Evolutionary conservation across 2,329 filamentous ascomycete genomes (phyloP), one percentile per base, ranked within the genome.

Genomic region (Mycocentrospora acerina): DNA sequence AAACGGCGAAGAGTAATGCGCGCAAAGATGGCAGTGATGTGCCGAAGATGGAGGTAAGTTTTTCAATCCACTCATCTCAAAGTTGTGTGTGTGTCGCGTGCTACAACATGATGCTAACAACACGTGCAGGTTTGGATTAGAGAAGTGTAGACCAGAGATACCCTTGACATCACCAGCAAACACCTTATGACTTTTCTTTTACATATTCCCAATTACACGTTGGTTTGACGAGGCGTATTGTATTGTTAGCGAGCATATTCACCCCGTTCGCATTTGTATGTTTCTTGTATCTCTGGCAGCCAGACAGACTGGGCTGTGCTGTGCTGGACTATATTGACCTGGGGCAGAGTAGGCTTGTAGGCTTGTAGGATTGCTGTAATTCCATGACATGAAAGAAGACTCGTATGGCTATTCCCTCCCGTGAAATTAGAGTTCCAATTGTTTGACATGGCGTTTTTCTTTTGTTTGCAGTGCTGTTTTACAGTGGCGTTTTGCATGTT

Each of bases 11-110:
- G 66, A 78, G 79, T 33, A 71, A 74, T 42, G 90, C 86, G 32
- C 81, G 76, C 69, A 86, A 80, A 66, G 85, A 91, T 62, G 80
- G 83, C 56, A 76, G 78, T 47, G 90, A 95, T 48, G 86, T 90
- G 74, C 90, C 88, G 35, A 96, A 95, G 78, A 83, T 96, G 82
- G 93, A 97, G 81, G 89, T 96, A 68, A 79, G 87, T 66, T 32
- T 26, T n/a, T n/a, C n/a, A n/a, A n/a, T n/a, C 39, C 28, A 15
- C 34, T 10, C 24, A 29, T 10, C n/a, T n/a, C n/a, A n/a, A n/a
- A n/a, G n/a, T n/a, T n/a, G n/a, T n/a, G n/a, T n/a, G n/a, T n/a
- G n/a, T n/a, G n/a, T n/a, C n/a, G n/a, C n/a, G n/a, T n/a, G n/a
- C n/a, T n/a, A n/a, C n/a, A n/a, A n/a, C n/a, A n/a, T n/a, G n/a